These are phyloP conservation scores for Gossypium rotundifolium DNA, from an alignment of 345 rosid genomes.

Conservation along the genomic window DNA sequence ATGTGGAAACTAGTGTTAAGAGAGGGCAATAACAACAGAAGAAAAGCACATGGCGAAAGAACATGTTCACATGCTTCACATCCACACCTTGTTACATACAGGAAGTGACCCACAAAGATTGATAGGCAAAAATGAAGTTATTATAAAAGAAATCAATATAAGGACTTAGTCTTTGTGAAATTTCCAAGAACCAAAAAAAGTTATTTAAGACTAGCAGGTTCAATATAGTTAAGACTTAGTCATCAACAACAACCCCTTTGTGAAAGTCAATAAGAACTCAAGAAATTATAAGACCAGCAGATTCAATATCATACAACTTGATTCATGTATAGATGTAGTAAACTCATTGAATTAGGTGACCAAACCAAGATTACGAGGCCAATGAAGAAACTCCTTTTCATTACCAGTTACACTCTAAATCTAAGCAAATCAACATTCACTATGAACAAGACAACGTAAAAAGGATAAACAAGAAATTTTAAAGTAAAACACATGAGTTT, in stretches of 20 bases:
- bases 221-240: not conserved
- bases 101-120: too few species aligned
- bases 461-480: not conserved
- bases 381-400: not conserved
- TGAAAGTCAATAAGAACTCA: not conserved
- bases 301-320: not conserved
- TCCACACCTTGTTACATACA: too few species aligned
- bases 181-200: not conserved
- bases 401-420: slow-evolving; percentile 18
- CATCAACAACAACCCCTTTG: not conserved
- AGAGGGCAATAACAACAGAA: too few species aligned
- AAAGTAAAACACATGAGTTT: slow-evolving; percentile 19
- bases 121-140: not conserved
- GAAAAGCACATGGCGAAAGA: too few species aligned
- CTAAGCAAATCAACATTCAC: slow-evolving; percentile 22
- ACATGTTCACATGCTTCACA: too few species aligned
- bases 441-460: slow-evolving; percentile 33
- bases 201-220: not conserved
- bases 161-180: not conserved
- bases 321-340: not conserved
- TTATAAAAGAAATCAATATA: too few species aligned
- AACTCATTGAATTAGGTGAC: slow-evolving; percentile 13
- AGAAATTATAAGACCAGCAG: not conserved
- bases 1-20: too few species aligned
- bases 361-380: slow-evolving; percentile 27